Evolutionary conservation across 2,329 filamentous ascomycete genomes (phyloP).

Genomic region (Exophiala spinifera): DNA sequence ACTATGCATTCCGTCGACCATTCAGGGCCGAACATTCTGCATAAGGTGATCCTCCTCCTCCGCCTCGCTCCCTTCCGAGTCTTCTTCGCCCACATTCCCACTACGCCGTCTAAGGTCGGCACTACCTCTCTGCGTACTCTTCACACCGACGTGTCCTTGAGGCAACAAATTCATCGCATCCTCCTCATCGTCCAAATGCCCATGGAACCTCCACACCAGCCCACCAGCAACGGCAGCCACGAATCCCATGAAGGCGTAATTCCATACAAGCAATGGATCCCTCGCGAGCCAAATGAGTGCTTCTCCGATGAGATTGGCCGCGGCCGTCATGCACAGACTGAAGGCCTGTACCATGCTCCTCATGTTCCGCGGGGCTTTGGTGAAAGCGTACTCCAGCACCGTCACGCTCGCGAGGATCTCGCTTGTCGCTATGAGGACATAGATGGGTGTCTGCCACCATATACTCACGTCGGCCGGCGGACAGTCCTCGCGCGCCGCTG

Average conservation of each 20-base stretch:
- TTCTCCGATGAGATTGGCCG: slow-evolving; percentile 54
- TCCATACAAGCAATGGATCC: slow-evolving; percentile 67
- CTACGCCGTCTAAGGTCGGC: neutral
- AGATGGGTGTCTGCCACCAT: slow-evolving; percentile 50
- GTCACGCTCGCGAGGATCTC: slow-evolving; percentile 65
- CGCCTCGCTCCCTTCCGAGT: neutral
- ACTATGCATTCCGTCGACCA: neutral
- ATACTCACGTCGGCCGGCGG: slow-evolving; percentile 17
- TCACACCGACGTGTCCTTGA: slow-evolving; percentile 2
- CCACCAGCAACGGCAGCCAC: slow-evolving; percentile 60
- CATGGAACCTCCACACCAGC: slow-evolving; percentile 62
- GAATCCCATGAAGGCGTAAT: slow-evolving; percentile 64
- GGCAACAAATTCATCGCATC: slow-evolving; percentile 58
- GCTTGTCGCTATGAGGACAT: slow-evolving; percentile 53
- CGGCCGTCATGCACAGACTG: neutral
- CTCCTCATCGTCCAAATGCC: slow-evolving; percentile 62
- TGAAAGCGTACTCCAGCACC: slow-evolving; percentile 69
- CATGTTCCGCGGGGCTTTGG: slow-evolving; percentile 68
- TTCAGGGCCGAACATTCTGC: neutral
- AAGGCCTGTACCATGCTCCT: slow-evolving; percentile 7
- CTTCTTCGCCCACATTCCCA: neutral
- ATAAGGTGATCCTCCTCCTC: neutral
- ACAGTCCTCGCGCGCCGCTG: slow-evolving; percentile 41
- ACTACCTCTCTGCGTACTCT: neutral
- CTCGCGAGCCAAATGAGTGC: slow-evolving; percentile 60